phyloP scores from a whole-genome alignment of 805 yeast species.

The Saccharomyces kudriavzevii region DNA sequence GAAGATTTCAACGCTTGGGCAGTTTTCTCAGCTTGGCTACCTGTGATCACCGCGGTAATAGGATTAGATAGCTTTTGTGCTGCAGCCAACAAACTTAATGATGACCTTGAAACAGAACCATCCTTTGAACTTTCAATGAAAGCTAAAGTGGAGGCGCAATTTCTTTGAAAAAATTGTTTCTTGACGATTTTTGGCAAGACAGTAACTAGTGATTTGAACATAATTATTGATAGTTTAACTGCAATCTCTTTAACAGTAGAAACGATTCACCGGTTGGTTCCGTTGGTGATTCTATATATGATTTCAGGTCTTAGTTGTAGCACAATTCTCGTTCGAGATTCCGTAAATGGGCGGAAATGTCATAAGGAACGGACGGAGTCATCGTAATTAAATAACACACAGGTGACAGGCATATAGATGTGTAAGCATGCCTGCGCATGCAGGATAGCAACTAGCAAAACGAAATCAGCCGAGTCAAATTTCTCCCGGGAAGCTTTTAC shows the following conservation, averaged over 20 bases:
- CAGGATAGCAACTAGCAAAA: not conserved
- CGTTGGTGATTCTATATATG: not conserved
- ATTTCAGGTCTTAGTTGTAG: not conserved
- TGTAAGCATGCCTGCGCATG: not conserved
- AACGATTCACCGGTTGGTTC: not conserved
- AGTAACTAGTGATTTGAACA: slow-evolving; percentile 1
- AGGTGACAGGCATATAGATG: not conserved
- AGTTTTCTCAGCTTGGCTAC: slow-evolving; percentile 48
- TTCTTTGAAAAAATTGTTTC: slow-evolving; percentile 28
- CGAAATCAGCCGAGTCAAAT: not conserved
- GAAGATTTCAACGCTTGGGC: slow-evolving; percentile 30
- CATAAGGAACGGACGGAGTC: not conserved
- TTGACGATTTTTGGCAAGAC: not conserved
- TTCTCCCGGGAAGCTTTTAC: not conserved
- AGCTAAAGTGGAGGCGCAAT: slow-evolving; percentile 60
- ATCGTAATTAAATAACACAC: not conserved
- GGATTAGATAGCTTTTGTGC: slow-evolving; percentile 72
- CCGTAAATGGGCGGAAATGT: not conserved
- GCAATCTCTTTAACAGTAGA: not conserved
- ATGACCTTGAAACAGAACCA: slow-evolving; percentile 51
- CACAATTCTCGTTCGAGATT: not conserved
- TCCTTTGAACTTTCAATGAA: slow-evolving; percentile 56
- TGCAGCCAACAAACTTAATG: slow-evolving; percentile 68
- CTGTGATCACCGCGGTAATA: slow-evolving; percentile 69
- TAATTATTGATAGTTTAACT: not conserved